A percentile compares a stretch with the other conserved stretches of the same genome.
phyloP scores from a whole-genome alignment of 2,329 filamentous ascomycete genomes.

The Phialophora verrucosa region DNA sequence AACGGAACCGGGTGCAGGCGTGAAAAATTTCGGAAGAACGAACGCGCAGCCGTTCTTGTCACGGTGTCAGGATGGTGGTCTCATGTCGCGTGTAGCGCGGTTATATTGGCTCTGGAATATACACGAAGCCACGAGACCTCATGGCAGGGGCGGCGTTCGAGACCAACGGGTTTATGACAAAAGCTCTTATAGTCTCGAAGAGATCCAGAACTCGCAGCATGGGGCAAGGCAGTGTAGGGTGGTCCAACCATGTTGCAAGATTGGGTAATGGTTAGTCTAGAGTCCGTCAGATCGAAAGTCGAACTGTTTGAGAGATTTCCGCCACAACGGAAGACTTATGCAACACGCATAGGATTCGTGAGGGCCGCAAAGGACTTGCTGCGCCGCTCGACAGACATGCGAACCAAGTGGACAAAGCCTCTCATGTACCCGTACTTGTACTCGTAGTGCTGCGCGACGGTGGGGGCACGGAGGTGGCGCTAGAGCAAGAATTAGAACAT shows the following conservation, averaged over 20 bases:
- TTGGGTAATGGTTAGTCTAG: neutral
- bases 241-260: neutral
- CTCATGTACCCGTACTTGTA: neutral
- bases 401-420: neutral
- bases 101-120: constrained; percentile 1
- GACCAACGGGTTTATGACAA: neutral
- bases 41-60: neutral
- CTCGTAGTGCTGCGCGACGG: neutral
- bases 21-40: constrained; percentile 5
- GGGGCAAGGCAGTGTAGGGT: neutral
- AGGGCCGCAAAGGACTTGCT: neutral
- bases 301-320: neutral
- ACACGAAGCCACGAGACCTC: constrained; percentile 3
- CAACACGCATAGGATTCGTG: neutral
- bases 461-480: no score
- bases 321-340: constrained; percentile 1
- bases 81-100: neutral
- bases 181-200: neutral
- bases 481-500: neutral
- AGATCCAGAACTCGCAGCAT: constrained; percentile 1
- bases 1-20: neutral
- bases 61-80: neutral
- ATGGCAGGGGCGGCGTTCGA: neutral
- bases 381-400: neutral
- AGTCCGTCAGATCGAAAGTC: constrained; percentile 6